Evolutionary conservation across 805 yeast genomes (phyloP).

Genomic region (Spencermartinsiella europaea): DNA sequence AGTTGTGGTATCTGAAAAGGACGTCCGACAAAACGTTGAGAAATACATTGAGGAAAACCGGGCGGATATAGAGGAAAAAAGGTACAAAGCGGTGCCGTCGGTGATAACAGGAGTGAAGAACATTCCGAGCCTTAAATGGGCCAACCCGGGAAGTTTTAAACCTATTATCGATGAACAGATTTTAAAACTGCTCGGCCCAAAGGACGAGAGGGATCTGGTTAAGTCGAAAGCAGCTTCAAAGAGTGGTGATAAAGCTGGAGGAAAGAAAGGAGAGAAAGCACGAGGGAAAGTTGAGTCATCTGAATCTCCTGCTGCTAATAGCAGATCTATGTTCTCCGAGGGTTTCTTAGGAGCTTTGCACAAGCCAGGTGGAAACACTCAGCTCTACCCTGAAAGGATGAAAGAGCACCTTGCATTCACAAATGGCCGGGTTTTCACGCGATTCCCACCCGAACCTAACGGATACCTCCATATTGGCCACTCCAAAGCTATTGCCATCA

Average conservation of each 20-base stretch:
- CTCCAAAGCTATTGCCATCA: constrained; percentile 94
- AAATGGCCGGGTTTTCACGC: constrained; percentile 77
- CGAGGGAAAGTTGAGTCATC: constrained; percentile 3
- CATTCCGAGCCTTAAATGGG: constrained; percentile 81
- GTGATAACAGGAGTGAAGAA: constrained; percentile 72
- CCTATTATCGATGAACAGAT: constrained; percentile 78
- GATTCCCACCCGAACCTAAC: constrained; percentile 99
- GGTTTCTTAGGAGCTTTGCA: constrained; percentile 95
- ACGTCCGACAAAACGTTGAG: constrained; percentile 53
- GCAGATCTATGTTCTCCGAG: constrained; percentile 81
- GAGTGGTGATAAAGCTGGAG: constrained; percentile 8
- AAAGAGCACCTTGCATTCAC: constrained; percentile 72
- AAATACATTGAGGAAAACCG: constrained; percentile 56
- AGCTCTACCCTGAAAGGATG: constrained; percentile 80
- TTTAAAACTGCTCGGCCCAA: constrained; percentile 78
- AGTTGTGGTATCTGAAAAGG: constrained; percentile 57
- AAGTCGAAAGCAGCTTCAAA: constrained; percentile 58
- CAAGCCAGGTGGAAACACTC: constrained; percentile 93
- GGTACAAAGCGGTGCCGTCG: constrained; percentile 76
- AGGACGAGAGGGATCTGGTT: constrained; percentile 86
- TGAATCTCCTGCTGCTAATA: constrained; percentile 15
- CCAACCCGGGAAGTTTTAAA: constrained; percentile 79
- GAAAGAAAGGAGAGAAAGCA: constrained; percentile 9
- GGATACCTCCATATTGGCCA: constrained; percentile 98
- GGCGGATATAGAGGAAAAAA: constrained; percentile 56